phyloP scores from a whole-genome alignment of 139 green algal genomes.

The Nannochloris sp. region DNA sequence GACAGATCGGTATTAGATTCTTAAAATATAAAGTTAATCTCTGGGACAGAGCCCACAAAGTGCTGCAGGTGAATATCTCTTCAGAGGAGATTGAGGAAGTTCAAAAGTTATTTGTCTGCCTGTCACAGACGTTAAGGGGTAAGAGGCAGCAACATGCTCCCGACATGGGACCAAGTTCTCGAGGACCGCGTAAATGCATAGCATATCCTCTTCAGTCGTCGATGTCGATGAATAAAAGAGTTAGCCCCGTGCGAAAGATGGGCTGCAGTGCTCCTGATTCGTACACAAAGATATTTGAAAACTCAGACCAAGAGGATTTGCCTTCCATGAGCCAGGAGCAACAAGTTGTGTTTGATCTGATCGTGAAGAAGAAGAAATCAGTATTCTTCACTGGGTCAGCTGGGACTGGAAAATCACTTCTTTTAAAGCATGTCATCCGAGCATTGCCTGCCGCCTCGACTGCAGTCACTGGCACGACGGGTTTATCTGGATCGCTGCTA shows the following conservation, averaged over 20 bases:
- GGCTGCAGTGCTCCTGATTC: conserved; percentile 3
- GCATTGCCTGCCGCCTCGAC: conserved; percentile 22
- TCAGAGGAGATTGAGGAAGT: conserved; percentile 9
- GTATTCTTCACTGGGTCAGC: conserved; percentile 56
- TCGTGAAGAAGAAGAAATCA: conserved; percentile 25
- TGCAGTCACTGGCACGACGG: conserved; percentile 39
- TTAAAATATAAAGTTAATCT: conserved; percentile 18
- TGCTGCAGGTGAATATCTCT: conserved; percentile 12
- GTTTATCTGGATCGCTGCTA: conserved; percentile 34
- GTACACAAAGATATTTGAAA: conserved; percentile 1
- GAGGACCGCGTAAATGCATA: background rate
- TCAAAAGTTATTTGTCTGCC: too few species aligned
- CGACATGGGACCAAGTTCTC: too few species aligned
- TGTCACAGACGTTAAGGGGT: background rate
- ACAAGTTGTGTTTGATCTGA: conserved; percentile 24
- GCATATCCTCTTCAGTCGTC: background rate
- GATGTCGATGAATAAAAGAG: background rate
- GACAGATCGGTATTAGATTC: conserved; percentile 30
- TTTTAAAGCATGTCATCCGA: conserved; percentile 43
- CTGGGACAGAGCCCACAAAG: conserved; percentile 18
- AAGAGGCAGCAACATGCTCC: too few species aligned
- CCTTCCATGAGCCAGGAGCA: conserved; percentile 31
- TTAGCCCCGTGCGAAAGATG: background rate
- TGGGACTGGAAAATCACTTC: conserved; percentile 58
- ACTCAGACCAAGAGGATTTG: conserved; percentile 20